Evolutionary conservation across 2,329 filamentous ascomycete species (phyloP), one percentile per base, ranked within the genome.

Genomic region (Fonsecaea erecta): DNA sequence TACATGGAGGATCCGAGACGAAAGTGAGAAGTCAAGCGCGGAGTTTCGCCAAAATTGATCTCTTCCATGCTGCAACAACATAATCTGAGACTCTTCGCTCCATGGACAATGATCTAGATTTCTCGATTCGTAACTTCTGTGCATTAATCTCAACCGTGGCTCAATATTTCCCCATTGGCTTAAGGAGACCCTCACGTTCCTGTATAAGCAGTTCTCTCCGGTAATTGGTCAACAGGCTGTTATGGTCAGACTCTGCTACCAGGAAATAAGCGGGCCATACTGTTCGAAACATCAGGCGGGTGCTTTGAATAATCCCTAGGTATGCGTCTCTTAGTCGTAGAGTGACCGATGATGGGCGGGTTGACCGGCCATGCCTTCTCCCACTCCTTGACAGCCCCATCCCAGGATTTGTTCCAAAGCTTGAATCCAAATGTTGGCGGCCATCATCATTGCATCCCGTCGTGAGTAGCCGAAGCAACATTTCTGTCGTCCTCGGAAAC

Each of bases 1-100:
- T n/a, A 60, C 40, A 18, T 60, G 43, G 57, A 48, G 48, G 9
- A 62, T 55, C 18, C 52, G 52, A 37, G 52, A 55, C 32, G 52
- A 55, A 24, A 55, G 52, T 16, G 52, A 55, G 32, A 55, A 55
- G 52, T 55, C 52, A 3, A 55, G 32, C 18, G 32, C 16, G 3
- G 12, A 28, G 18, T 46, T 46, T 24, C 40, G 40, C n/a, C n/a
- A 46, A 46, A 21, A 24, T 18, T 12, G n/a, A 46, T 12, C n/a
- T 8, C 12, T 3, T 7, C 18, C 18, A 8, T 21, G 14, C 14
- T 16, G 14, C n/a, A n/a, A n/a, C 14, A 37, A 21, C 16, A 3
- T 46, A 9, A 24, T 11, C 16, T 9, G n/a, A 46, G n/a, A 9
- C n/a, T 46, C 40, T 46, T 9, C 7, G 18, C 40, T 9, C n/a